Percentiles rank a stretch among this genome's conserved stretches.
These are phyloP conservation scores for Cladophialophora immunda DNA, from an alignment of 2,329 filamentous ascomycete species.

Conservation along the genomic window DNA sequence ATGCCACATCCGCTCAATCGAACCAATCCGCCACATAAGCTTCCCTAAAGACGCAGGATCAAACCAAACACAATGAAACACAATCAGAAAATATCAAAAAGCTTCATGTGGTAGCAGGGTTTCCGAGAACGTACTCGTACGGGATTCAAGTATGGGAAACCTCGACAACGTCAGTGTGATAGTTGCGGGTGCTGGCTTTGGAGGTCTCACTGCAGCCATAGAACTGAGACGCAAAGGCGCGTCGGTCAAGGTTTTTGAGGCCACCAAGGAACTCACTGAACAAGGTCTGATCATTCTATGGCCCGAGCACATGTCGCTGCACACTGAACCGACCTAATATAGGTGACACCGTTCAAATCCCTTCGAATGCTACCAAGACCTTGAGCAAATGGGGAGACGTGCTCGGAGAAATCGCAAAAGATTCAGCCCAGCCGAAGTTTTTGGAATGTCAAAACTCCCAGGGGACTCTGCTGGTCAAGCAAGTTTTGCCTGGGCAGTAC, in stretches of 20 bases:
- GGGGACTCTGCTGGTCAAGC: constrained; percentile 67
- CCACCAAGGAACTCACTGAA: neutral
- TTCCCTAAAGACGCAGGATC: no score
- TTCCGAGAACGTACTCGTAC: no score
- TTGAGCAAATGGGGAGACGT: constrained; percentile 65
- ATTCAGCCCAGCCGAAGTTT: constrained; percentile 61
- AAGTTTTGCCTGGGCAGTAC: constrained; percentile 54
- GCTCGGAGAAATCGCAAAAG: constrained; percentile 55
- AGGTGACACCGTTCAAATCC: constrained; percentile 70
- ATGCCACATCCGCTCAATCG: no score
- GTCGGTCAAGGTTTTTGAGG: constrained; percentile 23
- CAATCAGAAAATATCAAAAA: no score
- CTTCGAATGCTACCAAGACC: constrained; percentile 67
- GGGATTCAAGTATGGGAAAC: no score
- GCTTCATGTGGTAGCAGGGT: no score
- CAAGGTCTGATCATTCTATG: constrained; percentile 20
- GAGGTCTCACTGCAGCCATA: constrained; percentile 45
- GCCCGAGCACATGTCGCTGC: no score
- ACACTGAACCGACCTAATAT: no score
- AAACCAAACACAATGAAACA: no score
- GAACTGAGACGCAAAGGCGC: constrained; percentile 36
- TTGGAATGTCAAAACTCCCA: constrained; percentile 70
- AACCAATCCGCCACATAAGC: no score
- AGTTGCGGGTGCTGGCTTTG: constrained; percentile 39
- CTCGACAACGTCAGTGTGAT: neutral